phyloP scores from a whole-genome alignment of 2,329 filamentous ascomycete genomes.

The Graphium sp. region DNA sequence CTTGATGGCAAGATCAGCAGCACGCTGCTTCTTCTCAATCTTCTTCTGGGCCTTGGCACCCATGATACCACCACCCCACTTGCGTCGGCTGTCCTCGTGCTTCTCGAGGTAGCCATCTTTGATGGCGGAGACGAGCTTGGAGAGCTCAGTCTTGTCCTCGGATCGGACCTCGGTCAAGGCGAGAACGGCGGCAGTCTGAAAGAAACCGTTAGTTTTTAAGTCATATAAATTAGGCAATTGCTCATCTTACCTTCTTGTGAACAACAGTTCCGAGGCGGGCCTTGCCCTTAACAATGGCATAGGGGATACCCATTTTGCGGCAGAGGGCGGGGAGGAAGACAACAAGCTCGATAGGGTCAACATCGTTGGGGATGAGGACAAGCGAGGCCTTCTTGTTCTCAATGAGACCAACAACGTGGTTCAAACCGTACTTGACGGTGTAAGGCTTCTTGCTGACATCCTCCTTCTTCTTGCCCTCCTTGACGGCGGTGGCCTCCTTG shows the following conservation, averaged over 20 bases:
- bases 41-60: conserved; percentile 75
- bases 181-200: conserved; percentile 81
- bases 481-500: conserved; percentile 94
- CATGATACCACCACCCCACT: conserved; percentile 99
- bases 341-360: conserved; percentile 98
- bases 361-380: conserved; percentile 97
- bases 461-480: conserved; percentile 99
- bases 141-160: conserved; percentile 96
- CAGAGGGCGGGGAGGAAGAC: conserved; percentile 98
- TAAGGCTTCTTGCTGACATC: conserved; percentile 99
- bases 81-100: conserved; percentile 77
- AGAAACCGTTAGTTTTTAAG: conserved; percentile 14
- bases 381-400: conserved; percentile 99
- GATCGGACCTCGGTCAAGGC: conserved; percentile 92
- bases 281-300: conserved; percentile 99
- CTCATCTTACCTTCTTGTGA: conserved; percentile 76
- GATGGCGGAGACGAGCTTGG: conserved; percentile 89
- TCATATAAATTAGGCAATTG: too few species aligned
- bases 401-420: conserved; percentile 94
- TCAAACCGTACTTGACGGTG: conserved; percentile 97
- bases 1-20: conserved; percentile 88
- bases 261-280: conserved; percentile 96
- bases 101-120: conserved; percentile 98
- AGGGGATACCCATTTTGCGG: conserved; percentile 99
- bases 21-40: conserved; percentile 81